These are phyloP conservation scores for Euphorbia peplus DNA, from an alignment of 345 rosid species.

Conservation along the genomic window DNA sequence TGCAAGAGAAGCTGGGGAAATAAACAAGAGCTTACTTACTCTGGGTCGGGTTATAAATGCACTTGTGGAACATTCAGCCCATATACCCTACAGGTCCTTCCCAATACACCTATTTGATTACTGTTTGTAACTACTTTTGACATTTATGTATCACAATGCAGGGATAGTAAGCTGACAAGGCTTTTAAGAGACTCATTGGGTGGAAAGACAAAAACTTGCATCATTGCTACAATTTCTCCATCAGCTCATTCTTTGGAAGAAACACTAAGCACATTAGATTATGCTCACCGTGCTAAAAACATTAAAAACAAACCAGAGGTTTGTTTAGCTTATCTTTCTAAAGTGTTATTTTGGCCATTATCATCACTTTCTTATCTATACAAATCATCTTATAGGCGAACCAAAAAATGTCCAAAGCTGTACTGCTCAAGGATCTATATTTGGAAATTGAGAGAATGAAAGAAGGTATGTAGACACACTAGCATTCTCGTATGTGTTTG, in stretches of 20 bases:
- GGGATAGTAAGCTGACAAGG: conserved; percentile 97
- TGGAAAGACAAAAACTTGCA: conserved; percentile 95
- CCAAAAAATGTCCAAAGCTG: conserved; percentile 82
- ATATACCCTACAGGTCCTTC: conserved; percentile 82
- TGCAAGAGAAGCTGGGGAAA: conserved; percentile 98
- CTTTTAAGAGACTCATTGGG: conserved; percentile 88
- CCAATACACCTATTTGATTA: not conserved
- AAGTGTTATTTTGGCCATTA: not conserved
- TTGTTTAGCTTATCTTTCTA: conserved; percentile 19
- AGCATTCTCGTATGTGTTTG: not conserved
- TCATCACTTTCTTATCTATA: conserved; percentile 16
- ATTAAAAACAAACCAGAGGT: conserved; percentile 97
- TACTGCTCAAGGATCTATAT: conserved; percentile 82
- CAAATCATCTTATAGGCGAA: conserved; percentile 60
- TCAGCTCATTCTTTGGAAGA: conserved; percentile 83
- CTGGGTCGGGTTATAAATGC: conserved; percentile 96
- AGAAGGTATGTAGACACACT: conserved; percentile 53
- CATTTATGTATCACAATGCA: conserved; percentile 21
- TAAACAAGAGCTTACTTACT: conserved; percentile 93
- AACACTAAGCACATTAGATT: conserved; percentile 91
- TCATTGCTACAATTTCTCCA: conserved; percentile 91
- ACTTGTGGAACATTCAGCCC: conserved; percentile 93
- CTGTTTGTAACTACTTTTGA: not conserved
- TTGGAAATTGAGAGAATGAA: conserved; percentile 83
- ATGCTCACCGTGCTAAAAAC: conserved; percentile 89